Percentiles rank a stretch among this genome's conserved stretches.
Conservation (phyloP, 495 filamentous ascomycete species). For the Daldinia decipiens region DNA sequence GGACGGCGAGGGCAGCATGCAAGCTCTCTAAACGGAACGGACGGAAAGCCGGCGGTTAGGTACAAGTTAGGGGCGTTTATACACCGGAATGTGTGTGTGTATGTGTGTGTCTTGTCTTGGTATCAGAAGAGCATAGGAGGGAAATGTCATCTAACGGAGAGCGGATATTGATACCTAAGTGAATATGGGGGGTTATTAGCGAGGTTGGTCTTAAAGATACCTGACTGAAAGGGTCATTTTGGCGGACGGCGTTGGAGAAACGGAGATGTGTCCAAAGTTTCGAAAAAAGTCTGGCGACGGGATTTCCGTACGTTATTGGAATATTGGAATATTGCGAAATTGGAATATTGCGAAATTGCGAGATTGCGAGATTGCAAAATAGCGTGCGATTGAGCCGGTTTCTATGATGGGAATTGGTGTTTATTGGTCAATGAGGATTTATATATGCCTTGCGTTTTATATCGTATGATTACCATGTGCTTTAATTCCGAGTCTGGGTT, state of each 20-base stretch:
- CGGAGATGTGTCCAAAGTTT: slow-evolving; percentile 1
- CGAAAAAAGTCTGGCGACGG: background rate
- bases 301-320: background rate
- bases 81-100: background rate
- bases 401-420: slow-evolving; percentile 1
- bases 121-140: slow-evolving; percentile 2
- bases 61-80: slow-evolving; percentile 12
- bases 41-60: background rate
- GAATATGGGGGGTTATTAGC: background rate
- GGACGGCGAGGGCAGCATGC: slow-evolving; percentile 47
- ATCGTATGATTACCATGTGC: slow-evolving; percentile 5
- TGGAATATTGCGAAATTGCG: background rate
- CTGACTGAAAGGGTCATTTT: slow-evolving; percentile 1
- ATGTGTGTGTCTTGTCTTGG: background rate
- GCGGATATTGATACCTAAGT: background rate
- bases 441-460: background rate
- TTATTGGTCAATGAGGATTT: slow-evolving; percentile 5
- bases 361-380: background rate
- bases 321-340: too few relatives aligned
- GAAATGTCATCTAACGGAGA: slow-evolving; percentile 4
- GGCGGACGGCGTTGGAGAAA: background rate
- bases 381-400: slow-evolving; percentile 5
- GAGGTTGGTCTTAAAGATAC: background rate
- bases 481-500: background rate
- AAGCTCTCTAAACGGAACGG: slow-evolving; percentile 19